Evolutionary conservation across 305 asterid species (phyloP).

Genomic region (Fraxinus velutina): DNA sequence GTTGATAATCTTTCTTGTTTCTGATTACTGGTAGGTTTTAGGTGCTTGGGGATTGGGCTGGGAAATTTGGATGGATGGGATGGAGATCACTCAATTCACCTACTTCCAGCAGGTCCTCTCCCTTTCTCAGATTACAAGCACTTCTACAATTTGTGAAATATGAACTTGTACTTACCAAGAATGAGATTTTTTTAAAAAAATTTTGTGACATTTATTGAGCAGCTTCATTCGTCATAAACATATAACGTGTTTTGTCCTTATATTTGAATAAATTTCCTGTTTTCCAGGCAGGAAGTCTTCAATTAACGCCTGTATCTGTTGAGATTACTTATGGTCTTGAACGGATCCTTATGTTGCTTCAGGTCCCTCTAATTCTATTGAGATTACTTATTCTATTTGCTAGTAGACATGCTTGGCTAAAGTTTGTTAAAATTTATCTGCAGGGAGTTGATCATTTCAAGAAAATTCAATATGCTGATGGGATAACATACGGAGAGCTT

Average conservation of each 20-base stretch:
- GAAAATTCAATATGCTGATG: slow-evolving; percentile 88
- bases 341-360: slow-evolving; percentile 94
- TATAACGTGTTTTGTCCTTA: not conserved
- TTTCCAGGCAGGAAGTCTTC: slow-evolving; percentile 90
- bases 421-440: slow-evolving; percentile 24
- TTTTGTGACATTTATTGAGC: not conserved
- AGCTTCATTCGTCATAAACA: not conserved
- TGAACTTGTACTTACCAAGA: slow-evolving; percentile 17
- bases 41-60: slow-evolving; percentile 99
- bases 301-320: slow-evolving; percentile 78
- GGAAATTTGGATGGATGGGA: slow-evolving; percentile 99
- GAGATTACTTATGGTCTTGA: slow-evolving; percentile 98
- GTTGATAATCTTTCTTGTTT: slow-evolving; percentile 19
- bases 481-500: slow-evolving; percentile 95
- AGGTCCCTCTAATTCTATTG: slow-evolving; percentile 47
- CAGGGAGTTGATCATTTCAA: slow-evolving; percentile 99
- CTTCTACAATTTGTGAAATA: slow-evolving; percentile 10
- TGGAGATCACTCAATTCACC: slow-evolving; percentile 99
- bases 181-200: not conserved
- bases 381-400: slow-evolving; percentile 19
- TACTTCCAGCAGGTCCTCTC: slow-evolving; percentile 91
- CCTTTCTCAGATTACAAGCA: slow-evolving; percentile 2
- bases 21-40: slow-evolving; percentile 62
- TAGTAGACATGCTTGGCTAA: slow-evolving; percentile 25
- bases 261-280: not conserved